phyloP scores from a whole-genome alignment of 129 eudicot species.

The Tagetes patula region DNA sequence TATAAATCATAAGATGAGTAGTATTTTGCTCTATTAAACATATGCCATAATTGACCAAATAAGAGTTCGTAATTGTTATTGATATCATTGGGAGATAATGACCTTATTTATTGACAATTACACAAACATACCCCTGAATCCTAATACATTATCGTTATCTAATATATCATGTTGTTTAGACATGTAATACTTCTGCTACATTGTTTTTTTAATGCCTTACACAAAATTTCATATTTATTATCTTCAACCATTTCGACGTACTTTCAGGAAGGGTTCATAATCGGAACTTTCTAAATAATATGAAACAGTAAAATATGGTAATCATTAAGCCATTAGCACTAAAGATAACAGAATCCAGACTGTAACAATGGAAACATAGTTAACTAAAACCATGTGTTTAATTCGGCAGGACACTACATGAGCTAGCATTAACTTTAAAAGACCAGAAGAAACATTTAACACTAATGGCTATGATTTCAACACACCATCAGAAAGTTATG shows the following conservation, averaged over 20 bases:
- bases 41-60: background rate
- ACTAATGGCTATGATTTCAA: background rate
- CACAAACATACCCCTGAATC: background rate
- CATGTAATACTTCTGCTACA: background rate
- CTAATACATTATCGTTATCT: background rate
- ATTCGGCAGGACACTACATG: background rate
- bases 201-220: background rate
- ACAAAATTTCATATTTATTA: background rate
- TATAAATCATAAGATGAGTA: background rate
- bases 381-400: background rate
- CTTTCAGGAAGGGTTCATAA: background rate
- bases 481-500: background rate
- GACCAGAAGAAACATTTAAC: constrained; percentile 1
- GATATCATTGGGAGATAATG: background rate
- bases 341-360: background rate
- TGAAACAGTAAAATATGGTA: background rate
- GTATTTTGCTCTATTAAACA: background rate
- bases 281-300: background rate
- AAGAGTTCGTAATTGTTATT: background rate
- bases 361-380: background rate
- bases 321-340: background rate
- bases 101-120: background rate
- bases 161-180: background rate
- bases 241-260: background rate
- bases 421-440: background rate